Base-by-base conservation (phyloP, 2,329 filamentous ascomycete genomes). In the Colletotrichum chlorophyti region DNA sequence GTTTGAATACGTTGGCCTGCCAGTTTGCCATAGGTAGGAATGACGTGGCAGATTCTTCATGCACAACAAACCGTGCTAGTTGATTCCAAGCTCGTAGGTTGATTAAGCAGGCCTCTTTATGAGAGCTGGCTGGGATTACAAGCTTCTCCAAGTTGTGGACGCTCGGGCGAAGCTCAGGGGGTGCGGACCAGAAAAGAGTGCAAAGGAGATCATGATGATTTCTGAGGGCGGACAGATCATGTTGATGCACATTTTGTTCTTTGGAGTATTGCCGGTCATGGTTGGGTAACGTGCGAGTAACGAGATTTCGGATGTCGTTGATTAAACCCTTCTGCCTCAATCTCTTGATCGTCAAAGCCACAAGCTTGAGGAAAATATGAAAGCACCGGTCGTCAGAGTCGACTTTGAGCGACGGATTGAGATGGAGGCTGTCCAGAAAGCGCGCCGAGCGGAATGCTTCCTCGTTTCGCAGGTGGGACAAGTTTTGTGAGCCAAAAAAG, bases 201-300 rank as follows among this genome's bases (percentile, higher is more conserved):
- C 83, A 86, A 4, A 90, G 75, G 37, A 90, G 79, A 68, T 90
- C 87, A 58, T 90, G 87, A 59, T 90, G 87, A 60, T 90, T 90
- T 55, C 86, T 77, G 38, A 90, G 72, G 5, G 86, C 85, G 4
- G 85, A 84, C 41, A 90, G 75, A 45, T 90, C 86, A 32, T 80
- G 79, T 63, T 86, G 77, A 54, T 82, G 79, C 10, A 89, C 79
- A 6, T 75, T 77, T 57, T 86, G 79, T 66, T 90, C 86, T 64
- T 87, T 89, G 31, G 83, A 79, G 54, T 86, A 84, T 58, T 87
- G 83, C 9, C 87, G 79, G 62, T 85, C 81, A 64, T 90, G 87
- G 61, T 90, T 90, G 3, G 87, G 87, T 53, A 87, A 77, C 1
- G 85, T 81, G 24, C 87, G 80, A 12, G 84, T 76, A 7, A 89